These are phyloP conservation scores for Geranomyces variabilis DNA, from an alignment of 192 early-diverging fungal genomes.

Conservation along the genomic window DNA sequence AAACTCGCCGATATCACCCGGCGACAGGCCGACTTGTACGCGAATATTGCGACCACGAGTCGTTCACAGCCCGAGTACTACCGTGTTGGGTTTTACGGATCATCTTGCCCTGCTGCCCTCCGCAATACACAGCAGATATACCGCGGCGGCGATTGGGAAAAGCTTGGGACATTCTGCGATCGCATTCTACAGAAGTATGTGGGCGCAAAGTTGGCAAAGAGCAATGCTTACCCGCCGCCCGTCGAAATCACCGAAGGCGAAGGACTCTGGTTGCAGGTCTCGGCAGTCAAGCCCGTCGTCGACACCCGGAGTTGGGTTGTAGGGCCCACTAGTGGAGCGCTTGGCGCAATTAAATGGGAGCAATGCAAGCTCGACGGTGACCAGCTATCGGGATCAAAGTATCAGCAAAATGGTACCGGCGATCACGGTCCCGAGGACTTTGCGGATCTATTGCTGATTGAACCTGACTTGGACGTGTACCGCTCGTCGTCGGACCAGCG, in stretches of 20 bases:
- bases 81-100: conserved; percentile 75
- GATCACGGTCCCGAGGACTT: not conserved
- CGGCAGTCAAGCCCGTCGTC: conserved; percentile 66
- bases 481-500: not conserved
- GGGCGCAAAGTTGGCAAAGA: conserved; percentile 49
- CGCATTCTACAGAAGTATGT: conserved; percentile 69
- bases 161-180: conserved; percentile 70
- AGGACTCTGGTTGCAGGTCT: conserved; percentile 69
- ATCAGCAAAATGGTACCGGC: not conserved
- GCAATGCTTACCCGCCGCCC: conserved; percentile 25
- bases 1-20: conserved; percentile 58
- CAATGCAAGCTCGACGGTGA: not conserved
- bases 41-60: conserved; percentile 47
- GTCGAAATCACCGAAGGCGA: conserved; percentile 54
- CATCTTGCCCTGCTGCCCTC: conserved; percentile 54
- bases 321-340: conserved; percentile 34
- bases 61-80: conserved; percentile 61
- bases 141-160: conserved; percentile 75
- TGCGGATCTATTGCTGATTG: conserved; percentile 32
- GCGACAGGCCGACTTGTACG: conserved; percentile 57
- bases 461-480: conserved; percentile 49
- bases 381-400: not conserved
- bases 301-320: conserved; percentile 42
- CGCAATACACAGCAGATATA: conserved; percentile 73
- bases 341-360: conserved; percentile 29